phyloP scores from a whole-genome alignment of 2,329 filamentous ascomycete genomes.

The Diplodia mutila region DNA sequence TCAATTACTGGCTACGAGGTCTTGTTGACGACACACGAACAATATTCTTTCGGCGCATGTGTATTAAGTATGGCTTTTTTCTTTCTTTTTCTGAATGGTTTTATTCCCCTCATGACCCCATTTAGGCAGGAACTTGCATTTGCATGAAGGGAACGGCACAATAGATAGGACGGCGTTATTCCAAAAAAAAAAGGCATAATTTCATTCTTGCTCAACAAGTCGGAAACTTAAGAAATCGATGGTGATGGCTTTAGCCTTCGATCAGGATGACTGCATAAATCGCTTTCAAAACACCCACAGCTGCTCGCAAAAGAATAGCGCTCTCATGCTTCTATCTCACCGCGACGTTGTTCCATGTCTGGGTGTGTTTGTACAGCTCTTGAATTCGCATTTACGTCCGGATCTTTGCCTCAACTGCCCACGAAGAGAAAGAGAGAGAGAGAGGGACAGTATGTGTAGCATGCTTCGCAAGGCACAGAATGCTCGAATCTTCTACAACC shows the following conservation, averaged over 20 bases:
- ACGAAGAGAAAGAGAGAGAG: no score
- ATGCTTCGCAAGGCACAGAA: no score
- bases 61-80: constrained; percentile 20
- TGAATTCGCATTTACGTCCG: no score
- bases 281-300: neutral
- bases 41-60: constrained; percentile 6
- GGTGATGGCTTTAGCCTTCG: neutral
- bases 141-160: constrained; percentile 6
- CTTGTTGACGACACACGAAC: neutral
- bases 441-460: no score
- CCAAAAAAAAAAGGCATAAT: constrained; percentile 4
- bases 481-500: no score
- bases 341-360: no score
- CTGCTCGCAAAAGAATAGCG: no score
- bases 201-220: neutral
- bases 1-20: neutral
- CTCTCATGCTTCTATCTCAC: no score
- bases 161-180: constrained; percentile 20
- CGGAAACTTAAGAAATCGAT: neutral
- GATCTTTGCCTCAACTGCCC: no score
- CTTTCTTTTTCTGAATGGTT: neutral
- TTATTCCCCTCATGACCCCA: neutral
- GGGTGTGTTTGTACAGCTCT: no score
- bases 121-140: constrained; percentile 8
- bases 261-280: no score